Percentiles rank a stretch among this genome's conserved stretches.
phyloP scores from a whole-genome alignment of 768 basidiomycete genomes.

The Leccinum boreale region DNA sequence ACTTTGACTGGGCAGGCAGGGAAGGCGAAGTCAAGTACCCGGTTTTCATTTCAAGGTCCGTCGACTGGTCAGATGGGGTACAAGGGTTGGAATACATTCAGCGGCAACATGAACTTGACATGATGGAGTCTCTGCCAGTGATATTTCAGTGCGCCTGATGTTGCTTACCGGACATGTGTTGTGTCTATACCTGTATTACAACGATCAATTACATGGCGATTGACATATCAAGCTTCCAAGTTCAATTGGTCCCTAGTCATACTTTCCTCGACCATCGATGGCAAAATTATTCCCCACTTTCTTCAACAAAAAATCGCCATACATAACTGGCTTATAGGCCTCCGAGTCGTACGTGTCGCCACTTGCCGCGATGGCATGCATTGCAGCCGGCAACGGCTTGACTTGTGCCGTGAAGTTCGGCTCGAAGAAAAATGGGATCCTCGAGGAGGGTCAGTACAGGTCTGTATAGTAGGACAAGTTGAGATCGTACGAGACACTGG shows the following conservation, averaged over 20 bases:
- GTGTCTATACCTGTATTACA: no score
- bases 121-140: no score
- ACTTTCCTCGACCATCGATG: constrained; percentile 33
- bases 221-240: no score
- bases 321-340: constrained; percentile 50
- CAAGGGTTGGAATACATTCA: not conserved
- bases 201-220: no score
- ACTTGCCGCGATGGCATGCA: constrained; percentile 33
- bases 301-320: constrained; percentile 72
- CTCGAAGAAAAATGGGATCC: constrained; percentile 93
- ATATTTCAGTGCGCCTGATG: no score
- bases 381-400: constrained; percentile 59
- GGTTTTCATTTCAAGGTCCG: not conserved
- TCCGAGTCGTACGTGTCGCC: constrained; percentile 21
- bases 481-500: constrained; percentile 65
- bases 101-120: no score
- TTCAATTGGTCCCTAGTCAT: constrained; percentile 17
- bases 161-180: no score
- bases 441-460: constrained; percentile 26
- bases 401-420: constrained; percentile 78
- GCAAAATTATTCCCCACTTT: constrained; percentile 79
- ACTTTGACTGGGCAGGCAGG: constrained; percentile 9
- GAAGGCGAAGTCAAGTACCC: constrained; percentile 2
- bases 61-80: constrained; percentile 1
- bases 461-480: not conserved